Base-by-base conservation (phyloP, 495 filamentous ascomycete species). In the Tuber microsphaerosporum region DNA sequence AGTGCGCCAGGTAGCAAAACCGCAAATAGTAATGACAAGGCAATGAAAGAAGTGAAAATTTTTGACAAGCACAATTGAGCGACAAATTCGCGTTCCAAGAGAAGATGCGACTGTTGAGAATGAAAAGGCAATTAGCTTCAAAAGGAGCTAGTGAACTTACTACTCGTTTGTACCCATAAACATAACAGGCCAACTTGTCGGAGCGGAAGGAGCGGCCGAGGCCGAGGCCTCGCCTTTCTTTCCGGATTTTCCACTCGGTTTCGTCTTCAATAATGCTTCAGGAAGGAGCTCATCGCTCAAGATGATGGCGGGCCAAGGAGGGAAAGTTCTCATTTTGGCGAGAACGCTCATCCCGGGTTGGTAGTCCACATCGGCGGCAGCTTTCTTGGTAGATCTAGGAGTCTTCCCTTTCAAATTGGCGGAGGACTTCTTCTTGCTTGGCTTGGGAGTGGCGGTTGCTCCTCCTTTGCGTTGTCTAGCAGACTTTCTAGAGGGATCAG, bases 161-260 rank as follows among this genome's bases (percentile, higher is more conserved):
- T 82, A 82, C 69, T 82, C 81, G 56, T 80, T 76, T 19, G 80
- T 82, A n/a, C 80, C 81, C 81, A 82, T 80, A 72, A 75, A 82
- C 48, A 82, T 80, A 42, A 82, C 77, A 16, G 81, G 81, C 77
- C 77, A 82, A 44, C 79, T 77, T 26, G 69, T 51, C 8, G 70
- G 31, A 68, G 73, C 76, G n/a, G 51, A 26, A 61, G 51, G n/a
- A 26, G 56, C 56, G 26, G 14, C 56, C 26, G 56, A 34, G 44
- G 70, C 70, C 70, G 77, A 72, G 31, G 77, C 45, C 37, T 71
- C 77, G 70, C 78, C 78, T 75, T 76, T 73, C 45, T 68, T 44
- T 45, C 76, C 76, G 34, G 72, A 65, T 39, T 79, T 79, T 43
- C 19, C 75, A 26, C 76, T 79, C 7, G 77, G 76, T 17, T 77